A percentile compares a stretch with the other conserved stretches of the same genome.
Evolutionary conservation across 768 basidiomycete species (phyloP).

Genomic region (Neoboletus magnificus): DNA sequence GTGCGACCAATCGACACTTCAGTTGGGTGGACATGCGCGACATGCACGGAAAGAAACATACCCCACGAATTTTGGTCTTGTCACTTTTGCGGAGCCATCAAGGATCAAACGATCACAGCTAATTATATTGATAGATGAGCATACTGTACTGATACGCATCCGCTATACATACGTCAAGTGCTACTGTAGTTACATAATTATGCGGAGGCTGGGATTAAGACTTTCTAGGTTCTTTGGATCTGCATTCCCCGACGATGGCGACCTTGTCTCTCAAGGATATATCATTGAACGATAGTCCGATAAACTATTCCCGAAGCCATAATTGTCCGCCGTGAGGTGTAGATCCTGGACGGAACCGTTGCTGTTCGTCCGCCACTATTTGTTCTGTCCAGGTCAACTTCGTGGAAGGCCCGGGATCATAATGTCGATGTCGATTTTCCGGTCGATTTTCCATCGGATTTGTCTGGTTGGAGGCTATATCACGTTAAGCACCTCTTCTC

Average conservation of each 20-base stretch:
- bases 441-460: constrained; percentile 40
- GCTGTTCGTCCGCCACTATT: constrained; percentile 62
- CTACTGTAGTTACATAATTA: background rate
- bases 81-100: constrained; percentile 65
- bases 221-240: constrained; percentile 74
- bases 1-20: constrained; percentile 35
- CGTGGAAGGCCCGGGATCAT: constrained; percentile 52
- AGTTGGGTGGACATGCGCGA: constrained; percentile 60
- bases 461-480: background rate
- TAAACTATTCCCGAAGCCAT: constrained; percentile 55
- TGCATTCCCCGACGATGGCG: constrained; percentile 22
- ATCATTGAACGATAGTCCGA: too few relatives aligned
- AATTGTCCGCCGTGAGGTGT: constrained; percentile 59
- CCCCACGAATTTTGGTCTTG: constrained; percentile 74
- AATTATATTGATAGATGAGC: background rate
- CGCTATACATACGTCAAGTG: background rate
- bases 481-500: constrained; percentile 54
- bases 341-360: constrained; percentile 65
- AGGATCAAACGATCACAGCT: constrained; percentile 53
- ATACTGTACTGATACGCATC: background rate
- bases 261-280: too few relatives aligned
- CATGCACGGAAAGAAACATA: constrained; percentile 62
- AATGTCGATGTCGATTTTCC: constrained; percentile 58
- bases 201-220: constrained; percentile 40
- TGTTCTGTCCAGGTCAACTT: constrained; percentile 51